These are phyloP conservation scores for Corymbia maculata DNA, from an alignment of 345 rosid species.

Conservation along the genomic window DNA sequence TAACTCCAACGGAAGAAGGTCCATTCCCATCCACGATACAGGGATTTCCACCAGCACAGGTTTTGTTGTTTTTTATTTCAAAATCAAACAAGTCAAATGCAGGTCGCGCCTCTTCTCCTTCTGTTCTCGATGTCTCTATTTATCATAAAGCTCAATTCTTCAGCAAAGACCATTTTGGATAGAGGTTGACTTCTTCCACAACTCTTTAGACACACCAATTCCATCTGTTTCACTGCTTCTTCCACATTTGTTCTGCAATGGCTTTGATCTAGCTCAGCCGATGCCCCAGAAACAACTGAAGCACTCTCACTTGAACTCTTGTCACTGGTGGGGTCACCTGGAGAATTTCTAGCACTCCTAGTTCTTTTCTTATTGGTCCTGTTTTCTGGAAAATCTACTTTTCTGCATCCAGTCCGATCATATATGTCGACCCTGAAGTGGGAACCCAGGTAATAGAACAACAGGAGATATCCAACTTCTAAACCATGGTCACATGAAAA, in stretches of 20 bases:
- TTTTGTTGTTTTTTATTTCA: background rate
- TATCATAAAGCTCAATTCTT: constrained; percentile 10
- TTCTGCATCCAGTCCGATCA: constrained; percentile 19
- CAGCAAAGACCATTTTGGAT: background rate
- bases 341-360: background rate
- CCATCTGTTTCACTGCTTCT: background rate
- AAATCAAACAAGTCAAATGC: constrained; percentile 9
- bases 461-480: constrained; percentile 22
- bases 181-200: background rate
- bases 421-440: constrained; percentile 25
- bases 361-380: constrained; percentile 5
- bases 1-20: background rate
- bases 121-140: background rate
- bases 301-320: background rate
- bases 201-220: background rate
- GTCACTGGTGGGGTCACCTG: background rate
- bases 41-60: background rate
- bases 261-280: background rate
- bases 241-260: background rate
- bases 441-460: constrained; percentile 16
- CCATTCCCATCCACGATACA: background rate
- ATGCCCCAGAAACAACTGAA: background rate
- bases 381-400: constrained; percentile 2
- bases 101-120: background rate
- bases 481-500: constrained; percentile 21